Base-by-base conservation (phyloP, 371 early-diverging fungal species). In the Smittium culicis region DNA sequence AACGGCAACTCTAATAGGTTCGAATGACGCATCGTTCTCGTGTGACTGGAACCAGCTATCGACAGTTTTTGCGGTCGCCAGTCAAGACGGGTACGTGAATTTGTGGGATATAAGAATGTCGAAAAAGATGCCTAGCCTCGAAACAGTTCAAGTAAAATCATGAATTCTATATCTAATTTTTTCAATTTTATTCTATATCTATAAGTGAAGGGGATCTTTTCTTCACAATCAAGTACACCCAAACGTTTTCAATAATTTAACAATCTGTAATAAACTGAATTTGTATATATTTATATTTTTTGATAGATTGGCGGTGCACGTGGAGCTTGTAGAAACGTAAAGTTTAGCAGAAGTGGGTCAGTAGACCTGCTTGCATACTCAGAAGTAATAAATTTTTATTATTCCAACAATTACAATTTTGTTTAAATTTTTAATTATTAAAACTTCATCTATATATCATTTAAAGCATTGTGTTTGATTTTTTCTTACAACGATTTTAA, bases 1-100 rank as follows among this genome's bases (percentile, higher is more conserved):
- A 54, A 71, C 74, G 24, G 70, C 69, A 5, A 71, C 68, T 3
- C 57, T 75, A 56, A 71, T 67, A 0, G 72, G 69, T 0, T 71
- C 69, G 16, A 70, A 70, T 35, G 72, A 71, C 24, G 74, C 76
- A 81, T 86, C 78, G 2, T 92, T 90, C 68, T 84, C 84, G 24
- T 89, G 89, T 69, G 80, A 89, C 29, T 92, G 90, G 89, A 89
- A 85, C 72, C 83, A 82, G 66, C 68, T 80, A 27, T 83, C 85
- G 0, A 83, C 83, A 66, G 79, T 78, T 65, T 88, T 90, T 78
- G 89, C 92, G 0, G 89, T 90, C 0, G 88, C 86, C 29, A 84
- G 85, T 67, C 89, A 89, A 73, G 88, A 90, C 72, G 91, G 91
- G 16, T 82, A 75, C 66, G 87, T 87, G 2, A 79, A 80, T 59